Evolutionary conservation across 768 basidiomycete species (phyloP), one percentile per base, ranked within the genome.

Genomic region (Pisolithus orientalis): DNA sequence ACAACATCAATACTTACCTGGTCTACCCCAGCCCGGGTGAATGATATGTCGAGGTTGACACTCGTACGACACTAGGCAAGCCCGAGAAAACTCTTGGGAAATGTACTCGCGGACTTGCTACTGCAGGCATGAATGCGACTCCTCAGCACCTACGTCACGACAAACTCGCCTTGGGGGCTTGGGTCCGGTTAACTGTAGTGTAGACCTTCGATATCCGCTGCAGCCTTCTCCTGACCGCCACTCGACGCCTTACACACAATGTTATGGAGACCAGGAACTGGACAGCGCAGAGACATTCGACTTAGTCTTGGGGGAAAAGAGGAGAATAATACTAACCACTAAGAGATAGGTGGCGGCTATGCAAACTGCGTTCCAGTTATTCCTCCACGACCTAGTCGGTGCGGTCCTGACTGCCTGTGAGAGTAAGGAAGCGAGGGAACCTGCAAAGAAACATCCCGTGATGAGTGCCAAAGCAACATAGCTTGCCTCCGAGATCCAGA

Each of bases 11-110:
- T 17, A 53, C 74, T 39, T 59, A 83, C 85, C 84, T 55, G 82
- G 87, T 57, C 74, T 70, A 24, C 89, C 87, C 87, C 88, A 90
- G 11, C 89, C 89, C 40, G 81, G 79, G 58, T 85, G 87, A 59
- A 72, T 67, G 4, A 77, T 78, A 50, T 80, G 78, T 65, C 79
- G 80, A 21, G 89, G 88, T 55, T 83, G 75, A 29, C 84, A 83
- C 66, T 85, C 82, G 66, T 84, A 81, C 8, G 83, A 74, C 57
- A 90, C 75, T 39, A 89, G 70, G 66, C 85, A 88, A 17, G 82
- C 72, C 25, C 89, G 84, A n/a, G 82, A 75, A 64, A 84, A 89
- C 62, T 92, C 89, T 62, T 85, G 84, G 48, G 77, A 72, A 52
- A 90, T 78, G 57, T 84, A 86, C 51, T 77, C 74, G 58, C 82